Percentiles rank a stretch among this genome's conserved stretches.
Evolutionary conservation across 352 stramenopile genomes (phyloP).

Genomic region (Detonula confervacea): DNA sequence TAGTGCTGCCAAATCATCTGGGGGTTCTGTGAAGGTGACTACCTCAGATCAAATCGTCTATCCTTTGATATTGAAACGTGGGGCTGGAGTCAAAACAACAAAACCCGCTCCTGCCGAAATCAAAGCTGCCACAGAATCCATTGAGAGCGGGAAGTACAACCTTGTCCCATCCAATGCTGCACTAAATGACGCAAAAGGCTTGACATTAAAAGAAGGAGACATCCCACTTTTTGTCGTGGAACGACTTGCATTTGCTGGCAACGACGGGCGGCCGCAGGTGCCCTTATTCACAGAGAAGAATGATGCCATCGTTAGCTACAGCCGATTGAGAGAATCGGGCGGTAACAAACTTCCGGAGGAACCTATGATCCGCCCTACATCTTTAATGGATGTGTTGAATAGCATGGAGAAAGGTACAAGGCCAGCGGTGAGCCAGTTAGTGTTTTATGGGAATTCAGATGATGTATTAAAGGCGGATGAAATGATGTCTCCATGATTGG

Average conservation of each 20-base stretch:
- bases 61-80: slow-evolving; percentile 63
- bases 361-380: slow-evolving; percentile 53
- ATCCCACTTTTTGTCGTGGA: slow-evolving; percentile 62
- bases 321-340: slow-evolving; percentile 47
- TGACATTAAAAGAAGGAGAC: slow-evolving; percentile 38
- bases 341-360: slow-evolving; percentile 45
- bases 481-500: slow-evolving; percentile 35
- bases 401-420: slow-evolving; percentile 68
- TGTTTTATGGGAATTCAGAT: slow-evolving; percentile 66
- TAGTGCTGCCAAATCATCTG: slow-evolving; percentile 22
- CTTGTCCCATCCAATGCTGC: slow-evolving; percentile 55
- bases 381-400: slow-evolving; percentile 57
- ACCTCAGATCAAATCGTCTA: slow-evolving; percentile 71
- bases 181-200: slow-evolving; percentile 47
- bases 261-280: slow-evolving; percentile 46
- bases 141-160: slow-evolving; percentile 19
- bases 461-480: slow-evolving; percentile 60
- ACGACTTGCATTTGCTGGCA: slow-evolving; percentile 59
- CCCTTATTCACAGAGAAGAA: slow-evolving; percentile 60
- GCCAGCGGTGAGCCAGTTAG: slow-evolving; percentile 51
- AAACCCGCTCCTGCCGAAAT: slow-evolving; percentile 48
- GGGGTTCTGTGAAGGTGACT: slow-evolving; percentile 52
- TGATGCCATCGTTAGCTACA: slow-evolving; percentile 61
- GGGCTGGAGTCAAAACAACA: slow-evolving; percentile 14
- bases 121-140: slow-evolving; percentile 33